Percentiles rank a stretch among this genome's conserved stretches.
These are phyloP conservation scores for Lineolata rhizophorae DNA, from an alignment of 495 filamentous ascomycete species.

Conservation along the genomic window DNA sequence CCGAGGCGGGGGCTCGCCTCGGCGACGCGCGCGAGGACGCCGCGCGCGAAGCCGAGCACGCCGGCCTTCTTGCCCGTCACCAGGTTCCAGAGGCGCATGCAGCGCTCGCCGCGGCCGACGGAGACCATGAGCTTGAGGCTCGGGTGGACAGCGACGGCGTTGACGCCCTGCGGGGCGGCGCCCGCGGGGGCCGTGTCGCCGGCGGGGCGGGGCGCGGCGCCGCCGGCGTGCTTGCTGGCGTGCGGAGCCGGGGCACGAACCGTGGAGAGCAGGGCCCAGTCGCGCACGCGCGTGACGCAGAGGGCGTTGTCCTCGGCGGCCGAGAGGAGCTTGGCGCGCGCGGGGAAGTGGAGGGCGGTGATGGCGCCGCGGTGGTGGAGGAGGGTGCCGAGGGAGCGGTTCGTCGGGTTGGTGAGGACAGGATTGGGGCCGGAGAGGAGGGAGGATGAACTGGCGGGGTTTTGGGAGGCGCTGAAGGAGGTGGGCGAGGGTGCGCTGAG, in stretches of 20 bases:
- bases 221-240: slow-evolving; percentile 59
- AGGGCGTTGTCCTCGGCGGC: slow-evolving; percentile 74
- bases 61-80: slow-evolving; percentile 91
- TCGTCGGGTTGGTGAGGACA: slow-evolving; percentile 63
- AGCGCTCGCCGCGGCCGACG: slow-evolving; percentile 69
- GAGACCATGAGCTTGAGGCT: slow-evolving; percentile 90
- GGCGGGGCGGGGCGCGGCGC: too few species aligned
- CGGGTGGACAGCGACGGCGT: slow-evolving; percentile 87
- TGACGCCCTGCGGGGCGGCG: slow-evolving; percentile 69
- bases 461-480: neutral
- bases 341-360: slow-evolving; percentile 62
- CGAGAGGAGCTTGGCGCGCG: slow-evolving; percentile 65
- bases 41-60: slow-evolving; percentile 59
- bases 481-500: slow-evolving; percentile 44
- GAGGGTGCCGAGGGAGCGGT: slow-evolving; percentile 70
- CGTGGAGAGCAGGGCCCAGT: slow-evolving; percentile 75
- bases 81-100: slow-evolving; percentile 89
- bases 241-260: slow-evolving; percentile 78
- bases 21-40: slow-evolving; percentile 43
- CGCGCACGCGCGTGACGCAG: slow-evolving; percentile 61
- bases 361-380: slow-evolving; percentile 67
- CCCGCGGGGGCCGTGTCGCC: slow-evolving; percentile 80
- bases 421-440: too few species aligned
- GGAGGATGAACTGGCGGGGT: too few species aligned
- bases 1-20: slow-evolving; percentile 58